These are phyloP conservation scores for Phaffia australis DNA, from an alignment of 768 basidiomycete genomes.

Conservation along the genomic window DNA sequence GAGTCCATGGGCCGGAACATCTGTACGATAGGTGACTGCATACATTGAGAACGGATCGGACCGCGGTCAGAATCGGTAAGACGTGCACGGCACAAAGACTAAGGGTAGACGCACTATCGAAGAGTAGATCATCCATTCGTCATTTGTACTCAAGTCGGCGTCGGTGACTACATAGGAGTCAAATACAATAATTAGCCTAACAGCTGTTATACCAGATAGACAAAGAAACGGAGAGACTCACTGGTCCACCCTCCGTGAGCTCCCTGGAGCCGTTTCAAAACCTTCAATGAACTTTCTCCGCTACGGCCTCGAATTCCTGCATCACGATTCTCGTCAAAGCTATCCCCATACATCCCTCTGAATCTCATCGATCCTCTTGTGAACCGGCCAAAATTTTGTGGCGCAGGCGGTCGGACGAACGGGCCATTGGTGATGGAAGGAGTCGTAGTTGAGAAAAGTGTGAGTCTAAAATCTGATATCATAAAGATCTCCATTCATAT, in stretches of 20 bases:
- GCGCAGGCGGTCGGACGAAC: slow-evolving; percentile 32
- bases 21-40: slow-evolving; percentile 33
- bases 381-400: slow-evolving; percentile 29
- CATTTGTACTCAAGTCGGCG: slow-evolving; percentile 77
- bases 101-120: slow-evolving; percentile 53
- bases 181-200: no score
- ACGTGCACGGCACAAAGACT: neutral
- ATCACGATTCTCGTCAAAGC: slow-evolving; percentile 35
- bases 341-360: slow-evolving; percentile 31
- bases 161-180: slow-evolving; percentile 54
- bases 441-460: slow-evolving; percentile 52
- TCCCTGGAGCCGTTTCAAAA: slow-evolving; percentile 55
- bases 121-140: slow-evolving; percentile 86
- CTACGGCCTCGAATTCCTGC: slow-evolving; percentile 13
- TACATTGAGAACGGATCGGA: slow-evolving; percentile 36
- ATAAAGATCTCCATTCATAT: slow-evolving; percentile 32
- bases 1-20: slow-evolving; percentile 34
- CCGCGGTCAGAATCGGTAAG: slow-evolving; percentile 29
- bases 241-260: slow-evolving; percentile 68
- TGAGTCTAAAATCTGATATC: slow-evolving; percentile 60
- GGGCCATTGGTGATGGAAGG: slow-evolving; percentile 49
- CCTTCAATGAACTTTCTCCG: slow-evolving; percentile 36
- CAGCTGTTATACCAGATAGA: no score
- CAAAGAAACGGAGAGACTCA: no score
- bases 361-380: slow-evolving; percentile 44